These are phyloP conservation scores for Porcisia hertigi DNA, from an alignment of 208 protist species.

Conservation along the genomic window DNA sequence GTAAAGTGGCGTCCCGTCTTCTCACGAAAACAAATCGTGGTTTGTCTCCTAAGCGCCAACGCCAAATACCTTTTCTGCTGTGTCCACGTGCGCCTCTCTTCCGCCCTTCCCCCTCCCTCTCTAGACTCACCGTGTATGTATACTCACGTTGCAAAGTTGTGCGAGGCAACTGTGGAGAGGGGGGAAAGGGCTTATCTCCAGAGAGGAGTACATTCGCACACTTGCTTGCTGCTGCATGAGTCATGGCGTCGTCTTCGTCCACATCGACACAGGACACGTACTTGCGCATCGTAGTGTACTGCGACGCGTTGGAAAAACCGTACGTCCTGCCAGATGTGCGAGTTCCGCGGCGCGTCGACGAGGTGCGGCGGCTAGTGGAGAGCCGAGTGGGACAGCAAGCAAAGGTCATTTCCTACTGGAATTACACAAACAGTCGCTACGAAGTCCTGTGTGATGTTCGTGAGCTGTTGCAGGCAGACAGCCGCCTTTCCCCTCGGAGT, in stretches of 20 bases:
- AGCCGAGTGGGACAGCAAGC: slow-evolving; percentile 24
- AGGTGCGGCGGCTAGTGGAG: slow-evolving; percentile 28
- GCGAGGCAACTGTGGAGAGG: no score
- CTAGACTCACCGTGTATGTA: no score
- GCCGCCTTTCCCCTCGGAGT: neutral
- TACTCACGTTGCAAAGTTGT: no score
- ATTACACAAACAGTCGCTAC: slow-evolving; percentile 39
- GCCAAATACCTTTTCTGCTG: no score
- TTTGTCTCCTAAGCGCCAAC: no score
- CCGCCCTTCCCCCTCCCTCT: no score
- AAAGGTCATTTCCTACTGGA: slow-evolving; percentile 66
- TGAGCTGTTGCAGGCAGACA: slow-evolving; percentile 25
- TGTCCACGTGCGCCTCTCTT: no score
- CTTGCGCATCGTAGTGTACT: slow-evolving; percentile 47
- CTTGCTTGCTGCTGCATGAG: neutral
- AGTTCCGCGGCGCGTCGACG: slow-evolving; percentile 23
- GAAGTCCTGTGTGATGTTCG: slow-evolving; percentile 36
- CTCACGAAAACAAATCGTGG: neutral
- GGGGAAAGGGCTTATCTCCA: no score
- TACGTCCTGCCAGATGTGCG: slow-evolving; percentile 19
- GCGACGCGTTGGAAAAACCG: slow-evolving; percentile 27
- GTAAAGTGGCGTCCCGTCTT: neutral
- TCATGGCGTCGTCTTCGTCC: neutral
- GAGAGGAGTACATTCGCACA: neutral
- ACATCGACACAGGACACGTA: neutral